Conservation (phyloP, 148 eudicot species). For the Arbutus unedo region DNA sequence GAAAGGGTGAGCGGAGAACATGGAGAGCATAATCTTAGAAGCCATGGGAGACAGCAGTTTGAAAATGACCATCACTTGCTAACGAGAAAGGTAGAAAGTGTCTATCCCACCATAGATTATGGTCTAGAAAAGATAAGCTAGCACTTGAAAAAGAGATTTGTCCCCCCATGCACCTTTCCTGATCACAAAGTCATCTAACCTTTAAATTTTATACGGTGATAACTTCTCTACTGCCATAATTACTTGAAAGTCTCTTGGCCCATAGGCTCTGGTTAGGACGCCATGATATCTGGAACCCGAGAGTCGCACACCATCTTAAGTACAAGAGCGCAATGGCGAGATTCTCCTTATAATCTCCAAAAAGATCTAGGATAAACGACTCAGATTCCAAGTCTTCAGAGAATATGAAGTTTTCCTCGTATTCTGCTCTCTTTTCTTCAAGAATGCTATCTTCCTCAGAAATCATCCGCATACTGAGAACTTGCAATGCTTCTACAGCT, state of each 20-base stretch:
- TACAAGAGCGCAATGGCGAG: constrained; percentile 54
- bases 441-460: constrained; percentile 41
- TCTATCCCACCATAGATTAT: too few relatives aligned
- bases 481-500: constrained; percentile 81
- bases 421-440: constrained; percentile 35
- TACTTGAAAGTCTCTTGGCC: constrained; percentile 55
- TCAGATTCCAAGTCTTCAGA: constrained; percentile 63
- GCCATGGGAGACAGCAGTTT: too few relatives aligned
- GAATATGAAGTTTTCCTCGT: constrained; percentile 43
- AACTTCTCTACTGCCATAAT: constrained; percentile 21
- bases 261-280: constrained; percentile 57
- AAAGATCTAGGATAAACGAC: constrained; percentile 38
- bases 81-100: too few relatives aligned
- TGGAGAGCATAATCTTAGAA: too few relatives aligned
- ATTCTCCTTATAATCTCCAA: constrained; percentile 30
- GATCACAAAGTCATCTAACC: neutral
- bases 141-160: too few relatives aligned
- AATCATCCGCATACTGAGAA: constrained; percentile 81
- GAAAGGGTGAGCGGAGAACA: too few relatives aligned
- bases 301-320: constrained; percentile 66
- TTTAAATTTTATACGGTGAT: neutral
- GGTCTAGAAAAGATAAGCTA: too few relatives aligned
- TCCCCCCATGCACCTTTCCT: too few relatives aligned
- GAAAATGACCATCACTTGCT: too few relatives aligned
- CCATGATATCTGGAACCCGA: constrained; percentile 66